These are phyloP conservation scores for Entomophthora muscae DNA, from an alignment of 371 early-diverging fungal genomes.

Conservation along the genomic window DNA sequence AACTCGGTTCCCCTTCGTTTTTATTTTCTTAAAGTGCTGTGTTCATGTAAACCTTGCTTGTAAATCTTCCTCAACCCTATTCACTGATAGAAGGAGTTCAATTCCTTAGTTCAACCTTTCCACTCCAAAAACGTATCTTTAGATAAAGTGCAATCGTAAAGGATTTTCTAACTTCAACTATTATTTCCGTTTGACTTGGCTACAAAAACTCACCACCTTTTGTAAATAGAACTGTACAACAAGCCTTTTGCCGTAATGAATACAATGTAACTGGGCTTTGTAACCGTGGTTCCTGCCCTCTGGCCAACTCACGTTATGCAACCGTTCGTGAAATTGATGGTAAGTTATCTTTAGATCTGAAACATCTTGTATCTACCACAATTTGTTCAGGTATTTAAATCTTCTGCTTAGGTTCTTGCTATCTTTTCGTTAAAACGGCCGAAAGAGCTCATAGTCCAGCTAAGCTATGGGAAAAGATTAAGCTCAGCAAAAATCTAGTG, in stretches of 20 bases:
- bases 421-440: constrained; percentile 92
- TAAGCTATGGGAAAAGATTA: constrained; percentile 89
- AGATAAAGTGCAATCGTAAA: neutral
- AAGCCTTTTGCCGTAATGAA: constrained; percentile 91
- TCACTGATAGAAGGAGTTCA: neutral
- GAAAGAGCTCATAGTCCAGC: constrained; percentile 94
- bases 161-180: neutral
- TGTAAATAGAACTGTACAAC: constrained; percentile 46
- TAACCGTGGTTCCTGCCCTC: constrained; percentile 91
- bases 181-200: neutral
- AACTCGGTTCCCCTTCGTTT: neutral
- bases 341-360: constrained; percentile 12
- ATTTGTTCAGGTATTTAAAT: too few relatives aligned
- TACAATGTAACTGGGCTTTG: constrained; percentile 98
- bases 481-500: constrained; percentile 83
- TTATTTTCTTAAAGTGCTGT: neutral
- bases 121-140: neutral
- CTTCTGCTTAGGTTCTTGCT: constrained; percentile 48
- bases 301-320: constrained; percentile 97
- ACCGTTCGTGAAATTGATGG: constrained; percentile 90
- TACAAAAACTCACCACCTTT: neutral
- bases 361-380: too few relatives aligned
- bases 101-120: neutral
- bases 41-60: neutral
- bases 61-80: neutral